A percentile compares a stretch with the other conserved stretches of the same genome.
phyloP scores from a whole-genome alignment of 257 asterid species.

The Solanum neorickii region DNA sequence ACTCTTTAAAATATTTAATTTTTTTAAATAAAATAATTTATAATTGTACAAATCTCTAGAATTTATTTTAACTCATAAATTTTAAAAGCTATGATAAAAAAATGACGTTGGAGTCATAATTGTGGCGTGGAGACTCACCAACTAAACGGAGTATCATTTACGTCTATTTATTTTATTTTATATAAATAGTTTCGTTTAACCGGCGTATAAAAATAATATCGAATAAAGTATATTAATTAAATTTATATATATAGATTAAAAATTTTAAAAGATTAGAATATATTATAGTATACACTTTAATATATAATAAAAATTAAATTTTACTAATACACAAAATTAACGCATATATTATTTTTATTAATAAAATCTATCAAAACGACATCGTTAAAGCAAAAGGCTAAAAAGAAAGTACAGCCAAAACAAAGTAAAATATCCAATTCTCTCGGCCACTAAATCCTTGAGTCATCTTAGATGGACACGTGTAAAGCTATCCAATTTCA shows the following conservation, averaged over 20 bases:
- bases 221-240: no score
- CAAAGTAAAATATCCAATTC: neutral
- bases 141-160: neutral
- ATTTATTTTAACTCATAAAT: no score
- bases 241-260: no score
- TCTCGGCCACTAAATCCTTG: neutral
- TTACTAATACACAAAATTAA: no score
- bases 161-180: neutral
- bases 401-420: neutral
- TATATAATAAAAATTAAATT: no score
- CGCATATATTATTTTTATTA: no score
- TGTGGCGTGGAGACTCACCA: neutral
- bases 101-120: neutral
- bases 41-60: rapidly evolving
- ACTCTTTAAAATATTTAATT: no score
- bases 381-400: neutral
- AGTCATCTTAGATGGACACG: neutral
- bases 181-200: no score
- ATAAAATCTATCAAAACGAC: neutral
- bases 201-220: no score
- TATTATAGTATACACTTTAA: no score
- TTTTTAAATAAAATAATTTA: rapidly evolving
- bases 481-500: neutral
- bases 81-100: no score
- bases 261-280: no score